These are phyloP conservation scores for Heimioporus sp. DNA, from an alignment of 768 basidiomycete species.

Conservation along the genomic window DNA sequence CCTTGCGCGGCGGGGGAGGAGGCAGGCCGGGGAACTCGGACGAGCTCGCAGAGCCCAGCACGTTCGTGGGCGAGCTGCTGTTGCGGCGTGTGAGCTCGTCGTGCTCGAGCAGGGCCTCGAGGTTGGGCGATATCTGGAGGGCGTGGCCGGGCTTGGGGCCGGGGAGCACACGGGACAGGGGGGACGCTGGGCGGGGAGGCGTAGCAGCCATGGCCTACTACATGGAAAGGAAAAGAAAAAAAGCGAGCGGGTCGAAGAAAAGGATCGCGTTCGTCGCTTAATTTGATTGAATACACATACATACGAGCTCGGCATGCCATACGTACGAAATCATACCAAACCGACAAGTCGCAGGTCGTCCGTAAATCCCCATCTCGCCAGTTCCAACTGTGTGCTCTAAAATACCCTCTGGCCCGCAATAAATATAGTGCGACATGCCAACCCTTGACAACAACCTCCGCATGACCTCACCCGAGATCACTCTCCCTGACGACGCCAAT, in stretches of 20 bases:
- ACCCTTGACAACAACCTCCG: background rate
- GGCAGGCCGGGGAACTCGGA: constrained; percentile 29
- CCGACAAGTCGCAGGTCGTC: too few relatives aligned
- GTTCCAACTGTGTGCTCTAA: too few relatives aligned
- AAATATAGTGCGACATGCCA: background rate
- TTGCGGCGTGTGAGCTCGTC: constrained; percentile 47
- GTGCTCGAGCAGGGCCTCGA: constrained; percentile 58
- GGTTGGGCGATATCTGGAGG: constrained; percentile 55
- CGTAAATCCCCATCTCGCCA: too few relatives aligned
- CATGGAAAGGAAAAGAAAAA: too few relatives aligned
- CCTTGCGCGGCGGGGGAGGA: constrained; percentile 32
- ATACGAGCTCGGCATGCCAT: background rate
- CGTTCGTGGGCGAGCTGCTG: constrained; percentile 22
- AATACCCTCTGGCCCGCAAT: background rate
- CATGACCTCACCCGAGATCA: background rate
- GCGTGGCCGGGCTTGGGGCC: constrained; percentile 16
- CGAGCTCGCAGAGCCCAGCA: constrained; percentile 5
- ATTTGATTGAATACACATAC: constrained; percentile 14
- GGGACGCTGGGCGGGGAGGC: constrained; percentile 21
- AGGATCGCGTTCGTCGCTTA: constrained; percentile 15
- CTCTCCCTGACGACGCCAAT: background rate
- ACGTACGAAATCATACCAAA: too few relatives aligned
- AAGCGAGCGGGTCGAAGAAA: too few relatives aligned
- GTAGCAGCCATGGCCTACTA: constrained; percentile 22
- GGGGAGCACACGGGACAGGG: constrained; percentile 2